Conservation (phyloP, 805 yeast species). For the Yarrowia hollandica region DNA sequence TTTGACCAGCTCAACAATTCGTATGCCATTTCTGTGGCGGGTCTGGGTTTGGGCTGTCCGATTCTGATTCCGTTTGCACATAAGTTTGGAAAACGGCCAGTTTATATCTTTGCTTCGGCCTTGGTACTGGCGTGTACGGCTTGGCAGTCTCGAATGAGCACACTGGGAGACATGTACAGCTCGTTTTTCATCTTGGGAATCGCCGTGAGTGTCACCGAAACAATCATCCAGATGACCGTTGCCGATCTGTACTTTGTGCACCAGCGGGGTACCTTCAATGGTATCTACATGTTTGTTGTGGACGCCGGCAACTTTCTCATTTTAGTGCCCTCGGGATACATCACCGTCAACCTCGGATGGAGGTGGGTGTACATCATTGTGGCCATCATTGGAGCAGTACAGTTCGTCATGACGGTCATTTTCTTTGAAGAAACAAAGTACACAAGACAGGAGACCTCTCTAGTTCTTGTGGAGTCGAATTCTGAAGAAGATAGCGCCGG, state of each 20-base stretch:
- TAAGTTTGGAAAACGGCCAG: neutral
- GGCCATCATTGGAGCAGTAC: constrained; percentile 5
- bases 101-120: neutral
- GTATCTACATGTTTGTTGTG: constrained; percentile 35
- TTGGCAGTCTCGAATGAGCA: neutral
- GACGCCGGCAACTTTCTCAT: constrained; percentile 36
- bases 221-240: constrained; percentile 7
- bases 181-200: neutral
- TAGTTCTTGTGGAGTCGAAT: too few species aligned
- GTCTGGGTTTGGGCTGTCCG: neutral
- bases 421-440: constrained; percentile 1
- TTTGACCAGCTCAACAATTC: constrained; percentile 9
- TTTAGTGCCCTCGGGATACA: constrained; percentile 35
- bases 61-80: neutral
- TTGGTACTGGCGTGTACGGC: neutral
- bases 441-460: neutral
- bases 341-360: constrained; percentile 36
- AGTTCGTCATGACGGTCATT: neutral
- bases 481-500: neutral
- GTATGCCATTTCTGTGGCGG: neutral
- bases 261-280: constrained; percentile 35
- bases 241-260: constrained; percentile 32
- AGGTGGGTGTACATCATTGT: constrained; percentile 36
- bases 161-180: neutral
- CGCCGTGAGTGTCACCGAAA: constrained; percentile 1